Evolutionary conservation across 176 grass and related monocot genomes (phyloP), one percentile per base, ranked within the genome.

Genomic region (Juncus inflexus): DNA sequence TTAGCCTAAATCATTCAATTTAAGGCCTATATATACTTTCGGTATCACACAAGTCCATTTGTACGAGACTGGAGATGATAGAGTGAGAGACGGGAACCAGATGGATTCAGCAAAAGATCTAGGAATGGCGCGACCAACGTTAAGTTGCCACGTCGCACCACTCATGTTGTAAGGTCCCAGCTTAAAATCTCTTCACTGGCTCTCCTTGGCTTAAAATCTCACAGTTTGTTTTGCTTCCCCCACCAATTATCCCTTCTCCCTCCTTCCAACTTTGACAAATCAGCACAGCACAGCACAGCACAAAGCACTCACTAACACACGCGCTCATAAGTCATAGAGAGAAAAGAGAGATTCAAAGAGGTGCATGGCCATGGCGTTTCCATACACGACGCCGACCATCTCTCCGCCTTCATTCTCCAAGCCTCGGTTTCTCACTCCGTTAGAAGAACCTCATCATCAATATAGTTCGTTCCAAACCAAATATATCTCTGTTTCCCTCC

Each of bases 371-470:
- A 67, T 67, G 67, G 67, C 67, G 3, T 36, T 58, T 19, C 67
- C 56, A 43, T 70, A 70, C 52, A 42, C 67, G 7, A 58, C 67
- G 3, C 51, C 67, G 4, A 70, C 52, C n/a, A n/a, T 70, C 52
- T 58, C 66, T 9, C 56, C 67, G 52, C 67, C 67, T 7, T 41
- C 37, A 9, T 70, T 70, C 51, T 58, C 67, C 38, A 70, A 70
- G 41, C 49, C 53, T 3, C 67, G 67, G 5, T 54, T 70, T 42
- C 52, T 70, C 36, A 14, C 11, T 9, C 40, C 52, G 9, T 54
- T 68, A 40, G 67, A 70, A 28, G 67, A 70, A 58, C 37, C 67
- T 42, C 53, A 70, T 4, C 37, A 42, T 16, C 56, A 14, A 50
- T 40, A 57, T 6, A 36, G 37, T 28, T 28, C 19, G 19, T 28